These are phyloP conservation scores for Mortierella alpina DNA, from an alignment of 192 early-diverging fungal genomes.

Conservation along the genomic window DNA sequence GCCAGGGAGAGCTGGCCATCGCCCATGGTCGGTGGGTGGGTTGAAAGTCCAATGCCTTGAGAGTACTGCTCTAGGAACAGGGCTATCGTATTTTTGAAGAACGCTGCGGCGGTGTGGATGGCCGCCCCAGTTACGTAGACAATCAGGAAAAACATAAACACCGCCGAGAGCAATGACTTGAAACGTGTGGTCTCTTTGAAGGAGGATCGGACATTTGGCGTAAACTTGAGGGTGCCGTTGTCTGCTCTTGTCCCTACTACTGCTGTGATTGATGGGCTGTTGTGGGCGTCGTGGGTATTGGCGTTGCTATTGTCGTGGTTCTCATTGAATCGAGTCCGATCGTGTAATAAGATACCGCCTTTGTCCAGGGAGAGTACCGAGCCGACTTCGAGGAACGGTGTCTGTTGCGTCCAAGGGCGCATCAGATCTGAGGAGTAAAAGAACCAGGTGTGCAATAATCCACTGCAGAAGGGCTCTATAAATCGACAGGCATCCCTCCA, in stretches of 20 bases:
- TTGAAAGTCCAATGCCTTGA: constrained; percentile 34
- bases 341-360: background rate
- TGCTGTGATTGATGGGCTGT: background rate
- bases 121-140: constrained; percentile 32
- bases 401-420: constrained; percentile 3
- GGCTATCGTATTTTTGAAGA: constrained; percentile 34
- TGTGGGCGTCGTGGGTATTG: background rate
- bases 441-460: constrained; percentile 42
- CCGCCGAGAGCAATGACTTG: constrained; percentile 1
- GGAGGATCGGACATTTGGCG: background rate
- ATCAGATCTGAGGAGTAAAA: constrained; percentile 46
- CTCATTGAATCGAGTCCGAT: background rate
- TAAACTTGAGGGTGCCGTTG: background rate
- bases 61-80: constrained; percentile 40
- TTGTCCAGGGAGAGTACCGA: background rate
- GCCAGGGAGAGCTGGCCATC: constrained; percentile 22
- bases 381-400: background rate
- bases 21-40: constrained; percentile 29
- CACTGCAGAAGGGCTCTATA: constrained; percentile 42
- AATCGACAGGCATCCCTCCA: constrained; percentile 43
- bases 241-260: background rate
- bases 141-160: constrained; percentile 44
- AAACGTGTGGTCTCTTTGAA: constrained; percentile 1
- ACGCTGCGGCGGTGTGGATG: constrained; percentile 33
- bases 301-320: constrained; percentile 3